phyloP scores from a whole-genome alignment of 179 eudicot species.

The Nepenthes alata region DNA sequence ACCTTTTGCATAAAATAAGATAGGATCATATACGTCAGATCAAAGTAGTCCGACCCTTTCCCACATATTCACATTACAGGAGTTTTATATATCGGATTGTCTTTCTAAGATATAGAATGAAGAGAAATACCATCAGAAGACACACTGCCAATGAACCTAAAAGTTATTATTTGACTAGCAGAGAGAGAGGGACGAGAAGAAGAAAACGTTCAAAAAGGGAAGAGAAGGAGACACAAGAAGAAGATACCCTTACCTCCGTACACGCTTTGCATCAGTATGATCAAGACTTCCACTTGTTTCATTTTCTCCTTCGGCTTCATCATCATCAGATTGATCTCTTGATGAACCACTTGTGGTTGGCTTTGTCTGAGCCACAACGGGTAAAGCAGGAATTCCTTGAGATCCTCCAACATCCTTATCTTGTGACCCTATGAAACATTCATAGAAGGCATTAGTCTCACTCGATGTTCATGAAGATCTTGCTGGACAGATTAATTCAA shows the following conservation, averaged over 20 bases:
- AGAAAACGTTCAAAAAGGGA: no score
- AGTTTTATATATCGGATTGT: no score
- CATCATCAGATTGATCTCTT: conserved; percentile 78
- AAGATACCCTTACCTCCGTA: conserved; percentile 50
- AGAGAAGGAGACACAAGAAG: neutral
- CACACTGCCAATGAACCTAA: no score
- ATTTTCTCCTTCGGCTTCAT: conserved; percentile 76
- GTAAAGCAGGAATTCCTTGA: conserved; percentile 43
- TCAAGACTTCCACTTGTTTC: conserved; percentile 44
- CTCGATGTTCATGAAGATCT: neutral
- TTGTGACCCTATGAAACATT: conserved; percentile 27
- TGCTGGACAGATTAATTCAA: no score
- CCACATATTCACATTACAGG: no score
- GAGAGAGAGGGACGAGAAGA: no score
- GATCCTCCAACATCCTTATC: conserved; percentile 46
- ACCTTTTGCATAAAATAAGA: no score
- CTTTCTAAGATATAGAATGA: no score
- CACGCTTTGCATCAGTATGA: conserved; percentile 74
- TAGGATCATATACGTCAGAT: no score
- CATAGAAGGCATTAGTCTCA: neutral
- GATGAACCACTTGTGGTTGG: conserved; percentile 86
- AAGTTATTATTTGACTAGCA: no score
- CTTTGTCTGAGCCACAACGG: conserved; percentile 46
- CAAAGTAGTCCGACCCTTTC: no score
- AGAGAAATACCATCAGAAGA: no score